A percentile compares a stretch with the other conserved stretches of the same genome.
Evolutionary conservation across 331 rosid species (phyloP).

Genomic region (Pyrus hybrid): DNA sequence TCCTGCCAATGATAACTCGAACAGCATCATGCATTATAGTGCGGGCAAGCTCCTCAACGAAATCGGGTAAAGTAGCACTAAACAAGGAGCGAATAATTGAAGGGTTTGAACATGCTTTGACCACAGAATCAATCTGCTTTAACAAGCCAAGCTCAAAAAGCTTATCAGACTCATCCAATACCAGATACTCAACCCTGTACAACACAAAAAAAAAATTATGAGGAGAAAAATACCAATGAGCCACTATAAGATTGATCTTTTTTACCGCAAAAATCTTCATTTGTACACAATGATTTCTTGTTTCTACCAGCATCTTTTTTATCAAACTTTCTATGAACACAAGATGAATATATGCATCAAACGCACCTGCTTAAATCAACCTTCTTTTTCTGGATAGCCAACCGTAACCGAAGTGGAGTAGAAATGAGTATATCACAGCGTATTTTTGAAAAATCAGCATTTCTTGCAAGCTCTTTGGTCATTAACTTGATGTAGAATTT

Average conservation of each 20-base stretch:
- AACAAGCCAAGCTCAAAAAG: slow-evolving; percentile 79
- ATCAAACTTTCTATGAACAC: not conserved
- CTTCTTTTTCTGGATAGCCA: slow-evolving; percentile 56
- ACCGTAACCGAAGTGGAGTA: slow-evolving; percentile 69
- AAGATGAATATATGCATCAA: not conserved
- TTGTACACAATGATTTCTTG: not conserved
- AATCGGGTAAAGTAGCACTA: slow-evolving; percentile 96
- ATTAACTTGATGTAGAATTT: slow-evolving; percentile 55
- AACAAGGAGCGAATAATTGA: slow-evolving; percentile 75
- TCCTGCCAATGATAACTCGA: slow-evolving; percentile 87
- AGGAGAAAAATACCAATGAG: not conserved
- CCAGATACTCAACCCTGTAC: slow-evolving; percentile 84
- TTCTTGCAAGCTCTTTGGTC: slow-evolving; percentile 52
- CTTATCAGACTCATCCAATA: slow-evolving; percentile 95
- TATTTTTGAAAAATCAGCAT: slow-evolving; percentile 58
- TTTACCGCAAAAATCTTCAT: not conserved
- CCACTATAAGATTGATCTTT: not conserved
- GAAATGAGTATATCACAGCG: slow-evolving; percentile 80
- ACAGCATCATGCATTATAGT: slow-evolving; percentile 96
- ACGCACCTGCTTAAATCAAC: slow-evolving; percentile 67
- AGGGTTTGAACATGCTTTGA: slow-evolving; percentile 93
- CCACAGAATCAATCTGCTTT: slow-evolving; percentile 70
- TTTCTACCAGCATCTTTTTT: not conserved
- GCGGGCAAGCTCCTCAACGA: slow-evolving; percentile 85
- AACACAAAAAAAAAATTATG: slow-evolving; percentile 9